Conservation (phyloP, 148 eudicot species). For the Cornus suecica region DNA sequence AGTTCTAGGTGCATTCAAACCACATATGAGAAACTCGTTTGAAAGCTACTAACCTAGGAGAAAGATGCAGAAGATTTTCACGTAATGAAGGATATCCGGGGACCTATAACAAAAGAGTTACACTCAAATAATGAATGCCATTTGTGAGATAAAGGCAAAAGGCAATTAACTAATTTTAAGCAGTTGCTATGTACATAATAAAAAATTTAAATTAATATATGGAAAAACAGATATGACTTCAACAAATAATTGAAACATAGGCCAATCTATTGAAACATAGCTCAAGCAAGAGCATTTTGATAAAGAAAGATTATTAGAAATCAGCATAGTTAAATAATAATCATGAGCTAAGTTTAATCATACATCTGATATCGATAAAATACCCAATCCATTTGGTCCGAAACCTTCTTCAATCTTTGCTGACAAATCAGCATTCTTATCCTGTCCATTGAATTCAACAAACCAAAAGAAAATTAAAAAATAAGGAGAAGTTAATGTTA, state of each 20-base stretch:
- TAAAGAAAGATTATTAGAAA: too few species aligned
- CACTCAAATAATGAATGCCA: not conserved
- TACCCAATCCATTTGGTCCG: conserved; percentile 87
- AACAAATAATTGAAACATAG: not conserved
- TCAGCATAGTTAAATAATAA: not conserved
- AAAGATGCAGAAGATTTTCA: conserved; percentile 61
- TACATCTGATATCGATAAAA: conserved; percentile 73
- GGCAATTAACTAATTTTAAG: conserved; percentile 1
- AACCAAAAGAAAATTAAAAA: too few species aligned
- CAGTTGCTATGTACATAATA: not conserved
- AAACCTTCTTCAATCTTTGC: conserved; percentile 76
- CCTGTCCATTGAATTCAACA: too few species aligned
- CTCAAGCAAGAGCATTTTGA: not conserved
- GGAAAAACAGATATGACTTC: not conserved
- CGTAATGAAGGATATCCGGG: conserved; percentile 77
- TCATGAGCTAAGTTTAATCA: conserved; percentile 11
- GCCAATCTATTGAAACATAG: not conserved
- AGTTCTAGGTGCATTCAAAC: not conserved
- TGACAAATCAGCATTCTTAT: conserved; percentile 58
- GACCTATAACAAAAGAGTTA: conserved; percentile 38
- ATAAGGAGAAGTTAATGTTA: too few species aligned
- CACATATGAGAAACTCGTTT: not conserved
- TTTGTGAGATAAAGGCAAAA: not conserved
- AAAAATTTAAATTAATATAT: not conserved
- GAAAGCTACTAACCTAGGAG: conserved; percentile 55